A percentile compares a stretch with the other conserved stretches of the same genome.
phyloP scores from a whole-genome alignment of 257 asterid genomes.

The Ehretia macrophylla region DNA sequence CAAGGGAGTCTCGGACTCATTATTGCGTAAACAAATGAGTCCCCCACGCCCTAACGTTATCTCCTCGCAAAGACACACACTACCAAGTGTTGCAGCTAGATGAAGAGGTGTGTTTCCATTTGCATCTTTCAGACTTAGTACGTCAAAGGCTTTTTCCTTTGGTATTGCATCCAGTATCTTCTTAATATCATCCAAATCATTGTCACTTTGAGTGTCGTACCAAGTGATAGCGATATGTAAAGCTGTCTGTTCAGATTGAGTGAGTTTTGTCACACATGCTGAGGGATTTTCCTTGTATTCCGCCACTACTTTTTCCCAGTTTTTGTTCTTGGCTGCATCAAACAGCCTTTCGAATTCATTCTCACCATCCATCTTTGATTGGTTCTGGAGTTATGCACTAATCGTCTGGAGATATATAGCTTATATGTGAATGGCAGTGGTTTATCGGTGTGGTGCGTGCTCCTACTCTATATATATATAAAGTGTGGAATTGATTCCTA shows the following conservation, averaged over 20 bases:
- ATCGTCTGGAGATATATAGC: too few species aligned
- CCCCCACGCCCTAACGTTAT: slow-evolving; percentile 5
- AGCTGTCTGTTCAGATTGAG: slow-evolving; percentile 30
- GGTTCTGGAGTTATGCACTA: too few species aligned
- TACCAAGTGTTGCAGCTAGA: slow-evolving; percentile 46
- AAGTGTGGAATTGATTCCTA: too few species aligned
- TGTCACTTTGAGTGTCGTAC: slow-evolving; percentile 7
- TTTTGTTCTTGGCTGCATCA: slow-evolving; percentile 23
- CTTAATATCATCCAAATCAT: neutral
- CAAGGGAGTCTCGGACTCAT: slow-evolving; percentile 37
- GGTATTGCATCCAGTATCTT: slow-evolving; percentile 10
- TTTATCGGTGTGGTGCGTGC: too few species aligned
- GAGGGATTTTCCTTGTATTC: neutral
- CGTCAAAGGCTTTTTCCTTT: neutral
- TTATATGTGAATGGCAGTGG: too few species aligned
- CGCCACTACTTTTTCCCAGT: slow-evolving; percentile 22
- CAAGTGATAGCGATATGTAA: slow-evolving; percentile 21
- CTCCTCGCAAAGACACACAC: slow-evolving; percentile 10
- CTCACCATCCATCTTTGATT: too few species aligned
- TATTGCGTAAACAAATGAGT: slow-evolving; percentile 26
- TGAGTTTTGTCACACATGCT: too few species aligned
- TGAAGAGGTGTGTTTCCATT: slow-evolving; percentile 52
- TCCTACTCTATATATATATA: too few species aligned
- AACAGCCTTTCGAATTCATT: slow-evolving; percentile 14
- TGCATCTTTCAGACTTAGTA: slow-evolving; percentile 12